A percentile compares a stretch with the other conserved stretches of the same genome.
Evolutionary conservation across 208 protist genomes (phyloP).

Genomic region (Acanthamoeba rhysodes): DNA sequence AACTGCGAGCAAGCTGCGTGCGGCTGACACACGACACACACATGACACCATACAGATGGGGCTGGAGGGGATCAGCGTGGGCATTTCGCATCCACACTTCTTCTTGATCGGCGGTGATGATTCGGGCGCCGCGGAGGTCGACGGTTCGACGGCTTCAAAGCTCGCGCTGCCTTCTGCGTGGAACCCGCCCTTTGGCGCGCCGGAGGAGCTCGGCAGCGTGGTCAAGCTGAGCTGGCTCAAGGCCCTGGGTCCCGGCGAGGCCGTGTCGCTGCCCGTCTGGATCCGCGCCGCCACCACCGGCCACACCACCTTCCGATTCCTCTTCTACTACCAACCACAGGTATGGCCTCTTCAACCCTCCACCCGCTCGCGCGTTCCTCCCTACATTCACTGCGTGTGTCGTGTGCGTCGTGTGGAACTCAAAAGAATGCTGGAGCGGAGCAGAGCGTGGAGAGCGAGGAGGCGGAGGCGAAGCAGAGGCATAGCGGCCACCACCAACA

Average conservation of each 20-base stretch:
- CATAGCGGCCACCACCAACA: background rate
- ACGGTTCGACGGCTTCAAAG: background rate
- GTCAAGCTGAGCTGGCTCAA: background rate
- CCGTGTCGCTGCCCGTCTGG: conserved; percentile 47
- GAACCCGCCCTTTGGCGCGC: background rate
- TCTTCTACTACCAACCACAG: conserved; percentile 20
- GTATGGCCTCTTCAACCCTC: background rate
- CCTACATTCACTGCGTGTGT: background rate
- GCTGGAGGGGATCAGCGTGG: background rate
- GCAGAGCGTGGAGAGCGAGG: background rate
- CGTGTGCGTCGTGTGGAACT: too few relatives aligned
- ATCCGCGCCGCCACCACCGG: conserved; percentile 19
- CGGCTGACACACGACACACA: background rate
- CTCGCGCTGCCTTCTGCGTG: background rate
- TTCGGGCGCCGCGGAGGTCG: background rate
- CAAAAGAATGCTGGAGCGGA: background rate
- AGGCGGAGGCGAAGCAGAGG: too few relatives aligned
- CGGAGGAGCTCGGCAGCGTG: background rate
- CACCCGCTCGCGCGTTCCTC: background rate
- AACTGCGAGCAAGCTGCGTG: background rate
- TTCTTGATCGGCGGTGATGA: conserved; percentile 13
- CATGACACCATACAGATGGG: background rate
- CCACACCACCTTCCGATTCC: conserved; percentile 12
- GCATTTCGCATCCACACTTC: conserved; percentile 32
- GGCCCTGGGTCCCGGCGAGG: background rate